These are phyloP conservation scores for Kingdonia uniflora DNA, from an alignment of 164 flowering plant genomes.

Conservation along the genomic window DNA sequence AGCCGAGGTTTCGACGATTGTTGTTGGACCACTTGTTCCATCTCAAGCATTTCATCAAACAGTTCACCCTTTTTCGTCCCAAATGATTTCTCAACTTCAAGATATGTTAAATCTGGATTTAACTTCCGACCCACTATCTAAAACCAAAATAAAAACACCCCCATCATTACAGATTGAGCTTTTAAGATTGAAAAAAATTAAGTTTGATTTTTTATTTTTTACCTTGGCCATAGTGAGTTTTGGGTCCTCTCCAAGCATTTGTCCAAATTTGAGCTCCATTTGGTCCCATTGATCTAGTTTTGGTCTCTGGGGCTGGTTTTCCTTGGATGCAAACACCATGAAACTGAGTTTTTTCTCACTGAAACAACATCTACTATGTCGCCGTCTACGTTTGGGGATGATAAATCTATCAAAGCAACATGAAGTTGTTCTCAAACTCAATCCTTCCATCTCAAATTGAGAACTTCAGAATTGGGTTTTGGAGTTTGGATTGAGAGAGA, in stretches of 20 bases:
- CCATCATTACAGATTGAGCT: not conserved
- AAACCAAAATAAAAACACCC: not conserved
- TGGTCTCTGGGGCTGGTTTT: constrained; percentile 16
- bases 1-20: constrained; percentile 15
- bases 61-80: constrained; percentile 45
- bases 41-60: constrained; percentile 2
- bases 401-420: too few relatives aligned
- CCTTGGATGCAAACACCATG: constrained; percentile 35
- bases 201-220: too few relatives aligned
- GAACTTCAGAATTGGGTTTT: too few relatives aligned
- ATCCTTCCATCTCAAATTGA: too few relatives aligned
- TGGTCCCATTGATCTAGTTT: constrained; percentile 57
- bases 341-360: constrained; percentile 4
- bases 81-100: constrained; percentile 73
- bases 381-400: too few relatives aligned
- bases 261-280: constrained; percentile 94
- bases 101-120: constrained; percentile 55
- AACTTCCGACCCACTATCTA: constrained; percentile 67
- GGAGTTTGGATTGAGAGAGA: too few relatives aligned
- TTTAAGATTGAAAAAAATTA: not conserved
- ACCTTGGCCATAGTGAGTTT: constrained; percentile 92
- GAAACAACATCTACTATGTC: too few relatives aligned
- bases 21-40: too few relatives aligned
- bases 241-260: constrained; percentile 86
- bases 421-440: too few relatives aligned